Evolutionary conservation across 495 filamentous ascomycete species (phyloP).

Genomic region (Penicillium desertorum): DNA sequence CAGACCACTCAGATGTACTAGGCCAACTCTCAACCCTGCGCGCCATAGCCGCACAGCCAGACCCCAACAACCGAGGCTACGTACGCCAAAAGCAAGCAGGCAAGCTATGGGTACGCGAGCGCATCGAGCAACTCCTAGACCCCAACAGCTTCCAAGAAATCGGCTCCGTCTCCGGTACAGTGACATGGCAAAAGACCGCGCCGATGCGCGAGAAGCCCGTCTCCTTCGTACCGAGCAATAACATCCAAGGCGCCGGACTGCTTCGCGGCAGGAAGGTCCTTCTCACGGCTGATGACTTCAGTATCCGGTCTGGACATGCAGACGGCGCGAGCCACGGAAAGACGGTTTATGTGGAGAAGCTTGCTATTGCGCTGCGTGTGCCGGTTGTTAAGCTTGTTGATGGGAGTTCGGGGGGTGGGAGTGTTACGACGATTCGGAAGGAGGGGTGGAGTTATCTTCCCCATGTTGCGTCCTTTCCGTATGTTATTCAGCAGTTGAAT

Average conservation of each 20-base stretch:
- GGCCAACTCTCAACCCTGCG: conserved; percentile 50
- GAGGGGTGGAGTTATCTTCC: conserved; percentile 59
- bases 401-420: conserved; percentile 61
- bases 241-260: conserved; percentile 50
- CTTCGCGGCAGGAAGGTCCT: conserved; percentile 54
- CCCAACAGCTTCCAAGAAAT: conserved; percentile 54
- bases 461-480: conserved; percentile 48
- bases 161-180: conserved; percentile 58
- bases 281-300: conserved; percentile 63
- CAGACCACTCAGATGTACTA: conserved; percentile 62
- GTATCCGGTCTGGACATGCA: conserved; percentile 61
- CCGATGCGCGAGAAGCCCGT: conserved; percentile 50
- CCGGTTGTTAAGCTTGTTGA: conserved; percentile 64
- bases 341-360: conserved; percentile 59
- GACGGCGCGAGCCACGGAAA: conserved; percentile 58
- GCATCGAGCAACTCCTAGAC: conserved; percentile 57
- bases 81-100: conserved; percentile 60
- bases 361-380: conserved; percentile 49
- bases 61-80: conserved; percentile 54
- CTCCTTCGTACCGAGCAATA: conserved; percentile 54
- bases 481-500: conserved; percentile 57
- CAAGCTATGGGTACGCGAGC: conserved; percentile 65
- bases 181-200: conserved; percentile 53
- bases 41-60: conserved; percentile 52
- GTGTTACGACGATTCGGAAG: conserved; percentile 57